phyloP scores from a whole-genome alignment of 139 green algal genomes.

The Tetradesmus obliquus region DNA sequence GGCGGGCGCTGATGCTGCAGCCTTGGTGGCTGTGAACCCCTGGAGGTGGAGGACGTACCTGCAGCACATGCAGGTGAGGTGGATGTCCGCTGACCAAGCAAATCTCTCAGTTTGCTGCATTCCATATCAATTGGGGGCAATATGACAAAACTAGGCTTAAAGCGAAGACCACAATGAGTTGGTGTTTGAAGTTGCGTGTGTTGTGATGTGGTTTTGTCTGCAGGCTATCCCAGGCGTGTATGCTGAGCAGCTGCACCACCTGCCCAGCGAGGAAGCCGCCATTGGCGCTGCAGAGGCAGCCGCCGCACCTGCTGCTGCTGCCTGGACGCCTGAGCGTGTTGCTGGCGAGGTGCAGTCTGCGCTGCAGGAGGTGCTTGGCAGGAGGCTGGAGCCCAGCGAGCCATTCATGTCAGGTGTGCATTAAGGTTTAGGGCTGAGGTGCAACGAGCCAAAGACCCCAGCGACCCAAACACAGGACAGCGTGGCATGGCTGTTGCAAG shows the following conservation, averaged over 20 bases:
- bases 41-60: slow-evolving; percentile 62
- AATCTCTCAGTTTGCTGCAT: no score
- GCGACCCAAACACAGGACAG: no score
- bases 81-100: background rate
- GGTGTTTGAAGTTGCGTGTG: no score
- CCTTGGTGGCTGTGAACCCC: slow-evolving; percentile 63
- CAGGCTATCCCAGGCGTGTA: slow-evolving; percentile 44
- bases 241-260: background rate
- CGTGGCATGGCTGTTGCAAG: no score
- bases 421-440: no score
- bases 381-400: slow-evolving; percentile 55
- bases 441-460: no score
- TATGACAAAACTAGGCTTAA: no score
- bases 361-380: slow-evolving; percentile 72
- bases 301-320: background rate
- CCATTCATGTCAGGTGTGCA: slow-evolving; percentile 79
- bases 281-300: background rate
- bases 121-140: no score
- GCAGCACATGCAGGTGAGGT: slow-evolving; percentile 33
- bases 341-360: slow-evolving; percentile 54
- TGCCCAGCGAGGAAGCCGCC: slow-evolving; percentile 15
- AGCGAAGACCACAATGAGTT: no score
- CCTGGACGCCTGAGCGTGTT: slow-evolving; percentile 40
- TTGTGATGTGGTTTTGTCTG: background rate
- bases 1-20: background rate